Base-by-base conservation (phyloP, 768 basidiomycete species). In the Mycena galopus region DNA sequence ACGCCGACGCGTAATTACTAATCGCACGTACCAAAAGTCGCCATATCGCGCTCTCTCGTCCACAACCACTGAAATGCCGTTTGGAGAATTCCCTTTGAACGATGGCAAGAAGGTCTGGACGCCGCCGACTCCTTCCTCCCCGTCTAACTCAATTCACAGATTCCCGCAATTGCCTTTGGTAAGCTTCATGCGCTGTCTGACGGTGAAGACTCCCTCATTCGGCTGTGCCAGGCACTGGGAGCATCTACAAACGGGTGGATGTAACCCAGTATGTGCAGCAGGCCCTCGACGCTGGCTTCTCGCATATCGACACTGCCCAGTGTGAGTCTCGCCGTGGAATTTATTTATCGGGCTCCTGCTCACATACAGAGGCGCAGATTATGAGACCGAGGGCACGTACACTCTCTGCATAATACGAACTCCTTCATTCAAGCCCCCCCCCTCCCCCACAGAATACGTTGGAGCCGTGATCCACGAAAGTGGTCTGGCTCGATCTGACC, bases 241-340 rank as follows among this genome's bases (percentile, higher is more conserved):
- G 74, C 59, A 63, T 69, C 10, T 75, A 72, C 59, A 79, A 79
- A 57, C 71, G 30, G 61, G 76, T 50, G 80, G 86, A 87, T 62
- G 85, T 84, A n/a, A 83, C 84, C 19, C 78, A 79, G 37, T 83
- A 82, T 55, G 87, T 88, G 42, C 76, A 83, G 30, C 84, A 86
- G 71, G 88, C 88, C 8, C 68, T 89, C 4, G 83, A 87, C 16
- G 73, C 78, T 3, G 88, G 88, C 0, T 88, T 88, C 73, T 79
- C 78, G 11, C 88, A 89, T 73, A 80, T 89, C 25, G 88, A 89
- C 76, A 85, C 87, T 14, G 88, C 88, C 2, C 81, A 83, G 47
- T 71, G 87, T 86, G 51, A 19, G 78, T 70, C n/a, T n/a, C n/a
- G 6, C 6, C 50, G 3, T 21, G 8, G 1, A 10, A 14, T n/a